phyloP scores from a whole-genome alignment of 208 protist species.

The Trypanosoma mega region DNA sequence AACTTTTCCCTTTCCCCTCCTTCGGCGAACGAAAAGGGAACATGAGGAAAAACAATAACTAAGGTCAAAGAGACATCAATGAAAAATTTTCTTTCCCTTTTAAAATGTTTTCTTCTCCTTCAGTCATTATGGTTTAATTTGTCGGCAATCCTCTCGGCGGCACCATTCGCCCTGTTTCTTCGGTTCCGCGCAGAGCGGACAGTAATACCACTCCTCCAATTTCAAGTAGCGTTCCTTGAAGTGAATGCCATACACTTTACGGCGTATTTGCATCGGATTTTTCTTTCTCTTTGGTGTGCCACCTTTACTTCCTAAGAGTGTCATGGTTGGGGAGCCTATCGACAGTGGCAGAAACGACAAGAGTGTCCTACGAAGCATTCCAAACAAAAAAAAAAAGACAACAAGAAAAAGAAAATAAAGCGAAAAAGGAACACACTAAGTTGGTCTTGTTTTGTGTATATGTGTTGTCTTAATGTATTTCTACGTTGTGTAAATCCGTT shows the following conservation, averaged over 20 bases:
- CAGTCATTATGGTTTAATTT: constrained; percentile 90
- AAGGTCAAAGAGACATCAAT: too few species aligned
- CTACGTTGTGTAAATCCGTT: too few species aligned
- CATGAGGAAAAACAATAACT: too few species aligned
- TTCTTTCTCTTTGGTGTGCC: constrained; percentile 91
- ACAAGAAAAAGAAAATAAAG: constrained; percentile 13
- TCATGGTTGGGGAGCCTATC: constrained; percentile 57
- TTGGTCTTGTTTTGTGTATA: too few species aligned
- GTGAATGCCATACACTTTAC: constrained; percentile 86
- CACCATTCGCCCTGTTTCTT: constrained; percentile 91
- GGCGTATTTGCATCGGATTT: constrained; percentile 81
- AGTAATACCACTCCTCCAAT: constrained; percentile 92
- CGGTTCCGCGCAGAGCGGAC: constrained; percentile 88
- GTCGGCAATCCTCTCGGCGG: constrained; percentile 85
- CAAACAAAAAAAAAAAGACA: constrained; percentile 13
- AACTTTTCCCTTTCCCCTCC: too few species aligned
- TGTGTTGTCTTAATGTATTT: too few species aligned
- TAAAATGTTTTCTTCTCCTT: too few species aligned
- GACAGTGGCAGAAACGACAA: constrained; percentile 22
- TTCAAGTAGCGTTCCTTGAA: constrained; percentile 90
- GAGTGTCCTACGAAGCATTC: constrained; percentile 38
- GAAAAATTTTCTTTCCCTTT: too few species aligned
- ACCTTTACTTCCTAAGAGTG: constrained; percentile 83
- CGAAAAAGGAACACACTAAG: too few species aligned
- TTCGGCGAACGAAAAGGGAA: too few species aligned